A percentile compares a stretch with the other conserved stretches of the same genome.
phyloP scores from a whole-genome alignment of 2,329 filamentous ascomycete genomes.

The Albophoma yamanashiensis region DNA sequence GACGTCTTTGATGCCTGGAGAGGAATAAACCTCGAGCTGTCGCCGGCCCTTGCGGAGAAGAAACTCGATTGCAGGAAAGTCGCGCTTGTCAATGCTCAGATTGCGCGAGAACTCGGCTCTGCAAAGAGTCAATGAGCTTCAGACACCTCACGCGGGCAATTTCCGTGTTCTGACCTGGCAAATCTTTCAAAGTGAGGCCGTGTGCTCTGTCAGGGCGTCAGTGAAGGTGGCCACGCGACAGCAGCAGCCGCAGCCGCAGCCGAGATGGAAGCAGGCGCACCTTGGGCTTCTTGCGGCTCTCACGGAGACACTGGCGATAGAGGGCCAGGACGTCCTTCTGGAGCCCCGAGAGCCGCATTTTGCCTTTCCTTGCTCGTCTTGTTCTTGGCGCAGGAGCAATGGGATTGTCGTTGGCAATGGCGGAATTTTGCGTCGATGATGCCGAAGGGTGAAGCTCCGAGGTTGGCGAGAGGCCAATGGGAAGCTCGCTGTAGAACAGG shows the following conservation, averaged over 20 bases:
- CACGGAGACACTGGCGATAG: constrained; percentile 78
- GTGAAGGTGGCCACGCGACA: constrained; percentile 4
- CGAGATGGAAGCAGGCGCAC: constrained; percentile 1
- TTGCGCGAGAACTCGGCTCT: constrained; percentile 63
- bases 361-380: neutral
- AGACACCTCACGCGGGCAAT: neutral
- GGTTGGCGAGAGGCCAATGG: neutral
- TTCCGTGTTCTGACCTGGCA: constrained; percentile 38
- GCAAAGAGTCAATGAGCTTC: neutral
- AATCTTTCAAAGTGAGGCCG: constrained; percentile 53
- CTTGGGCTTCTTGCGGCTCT: constrained; percentile 71
- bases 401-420: neutral
- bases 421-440: neutral
- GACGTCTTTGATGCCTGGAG: constrained; percentile 71
- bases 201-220: constrained; percentile 31
- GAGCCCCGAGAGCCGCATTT: constrained; percentile 61
- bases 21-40: constrained; percentile 74
- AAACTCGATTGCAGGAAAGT: constrained; percentile 80
- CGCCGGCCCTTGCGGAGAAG: constrained; percentile 69
- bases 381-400: no score
- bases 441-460: neutral
- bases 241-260: neutral
- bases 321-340: constrained; percentile 80
- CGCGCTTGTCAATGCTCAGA: constrained; percentile 61
- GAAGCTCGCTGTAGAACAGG: neutral